These are phyloP conservation scores for Phycomyces nitens DNA, from an alignment of 192 early-diverging fungal species.

Conservation along the genomic window DNA sequence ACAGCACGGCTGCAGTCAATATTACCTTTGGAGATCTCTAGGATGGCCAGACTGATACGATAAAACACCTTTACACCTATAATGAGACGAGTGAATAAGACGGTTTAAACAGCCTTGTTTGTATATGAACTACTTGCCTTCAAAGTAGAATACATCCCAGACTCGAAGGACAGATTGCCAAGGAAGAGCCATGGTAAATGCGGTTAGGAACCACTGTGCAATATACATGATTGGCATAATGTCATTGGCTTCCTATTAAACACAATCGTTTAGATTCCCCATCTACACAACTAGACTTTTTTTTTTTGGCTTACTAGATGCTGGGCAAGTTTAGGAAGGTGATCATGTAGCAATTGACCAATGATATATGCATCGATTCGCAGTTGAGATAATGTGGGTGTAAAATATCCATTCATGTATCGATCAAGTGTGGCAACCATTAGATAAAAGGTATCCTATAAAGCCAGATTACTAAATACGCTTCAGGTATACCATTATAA, in stretches of 20 bases:
- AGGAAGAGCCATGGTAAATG: conserved; percentile 82
- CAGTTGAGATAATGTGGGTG: conserved; percentile 66
- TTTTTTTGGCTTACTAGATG: conserved; percentile 53
- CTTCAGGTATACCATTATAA: not conserved
- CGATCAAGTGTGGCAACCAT: conserved; percentile 71
- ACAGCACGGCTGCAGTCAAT: not conserved
- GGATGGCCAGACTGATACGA: conserved; percentile 74
- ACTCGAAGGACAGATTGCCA: conserved; percentile 85
- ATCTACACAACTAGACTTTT: not conserved
- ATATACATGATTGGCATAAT: conserved; percentile 87
- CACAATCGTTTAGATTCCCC: not conserved
- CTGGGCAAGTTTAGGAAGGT: conserved; percentile 59
- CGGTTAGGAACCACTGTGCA: conserved; percentile 91
- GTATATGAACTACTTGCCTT: conserved; percentile 40
- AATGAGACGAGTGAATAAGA: not conserved
- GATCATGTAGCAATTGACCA: conserved; percentile 67
- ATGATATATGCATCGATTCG: conserved; percentile 81
- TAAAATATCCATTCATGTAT: conserved; percentile 80
- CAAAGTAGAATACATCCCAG: conserved; percentile 90
- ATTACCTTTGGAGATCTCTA: conserved; percentile 49
- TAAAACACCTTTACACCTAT: conserved; percentile 79
- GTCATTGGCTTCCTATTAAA: conserved; percentile 57
- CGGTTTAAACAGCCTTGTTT: not conserved
- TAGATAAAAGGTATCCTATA: conserved; percentile 87
- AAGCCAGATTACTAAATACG: not conserved